Evolutionary conservation across 192 early-diverging fungal genomes (phyloP).

Genomic region (Phlyctochytrium planicorne): DNA sequence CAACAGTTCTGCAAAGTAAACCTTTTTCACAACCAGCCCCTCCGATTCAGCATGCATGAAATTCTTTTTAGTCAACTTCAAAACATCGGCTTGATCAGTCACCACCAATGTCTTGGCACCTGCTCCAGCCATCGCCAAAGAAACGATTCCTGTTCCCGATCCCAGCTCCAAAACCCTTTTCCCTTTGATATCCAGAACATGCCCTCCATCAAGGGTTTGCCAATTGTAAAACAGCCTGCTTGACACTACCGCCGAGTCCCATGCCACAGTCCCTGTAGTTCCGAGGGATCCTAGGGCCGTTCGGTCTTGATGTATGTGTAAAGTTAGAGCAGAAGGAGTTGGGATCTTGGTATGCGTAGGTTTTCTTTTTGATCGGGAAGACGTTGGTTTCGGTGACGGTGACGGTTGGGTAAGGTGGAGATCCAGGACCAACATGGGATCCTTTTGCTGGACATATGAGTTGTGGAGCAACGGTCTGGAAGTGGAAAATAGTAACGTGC

Average conservation of each 20-base stretch:
- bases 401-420: no score
- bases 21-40: neutral
- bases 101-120: neutral
- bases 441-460: neutral
- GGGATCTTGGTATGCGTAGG: neutral
- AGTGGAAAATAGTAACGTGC: neutral
- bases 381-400: no score
- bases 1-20: neutral
- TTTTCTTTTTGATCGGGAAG: no score
- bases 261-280: neutral
- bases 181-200: neutral
- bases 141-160: neutral
- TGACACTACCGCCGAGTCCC: neutral
- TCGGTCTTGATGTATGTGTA: neutral
- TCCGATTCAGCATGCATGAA: neutral
- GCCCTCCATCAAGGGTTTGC: no score
- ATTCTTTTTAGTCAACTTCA: neutral
- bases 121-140: neutral
- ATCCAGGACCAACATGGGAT: neutral
- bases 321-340: no score
- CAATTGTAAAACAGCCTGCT: neutral
- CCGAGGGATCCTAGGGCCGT: neutral
- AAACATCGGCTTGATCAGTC: neutral
- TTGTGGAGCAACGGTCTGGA: neutral
- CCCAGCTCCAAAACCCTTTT: neutral